Evolutionary conservation across 768 basidiomycete genomes (phyloP).

Genomic region (Strobilomyces confusus): DNA sequence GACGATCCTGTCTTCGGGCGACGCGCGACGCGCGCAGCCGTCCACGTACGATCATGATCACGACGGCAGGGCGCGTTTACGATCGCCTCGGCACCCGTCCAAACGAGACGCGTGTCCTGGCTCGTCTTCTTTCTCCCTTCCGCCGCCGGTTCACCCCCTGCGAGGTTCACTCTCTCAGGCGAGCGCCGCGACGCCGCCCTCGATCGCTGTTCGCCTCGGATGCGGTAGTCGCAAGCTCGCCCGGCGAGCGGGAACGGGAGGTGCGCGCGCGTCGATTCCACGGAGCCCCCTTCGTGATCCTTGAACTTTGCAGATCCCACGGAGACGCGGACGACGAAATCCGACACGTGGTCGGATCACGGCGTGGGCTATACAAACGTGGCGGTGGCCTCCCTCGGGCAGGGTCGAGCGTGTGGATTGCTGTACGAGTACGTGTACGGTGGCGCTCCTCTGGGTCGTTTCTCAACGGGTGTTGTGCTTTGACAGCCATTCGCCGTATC

Average conservation of each 20-base stretch:
- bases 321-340: conserved; percentile 5
- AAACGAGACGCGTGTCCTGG: neutral
- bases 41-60: neutral
- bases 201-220: conserved; percentile 6
- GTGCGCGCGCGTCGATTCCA: neutral
- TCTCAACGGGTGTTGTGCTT: neutral
- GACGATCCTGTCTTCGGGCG: neutral
- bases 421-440: conserved; percentile 7
- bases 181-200: neutral
- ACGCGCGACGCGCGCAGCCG: neutral
- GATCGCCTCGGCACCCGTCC: neutral
- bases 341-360: conserved; percentile 16
- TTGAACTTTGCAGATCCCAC: neutral
- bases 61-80: neutral
- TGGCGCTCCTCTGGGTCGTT: neutral
- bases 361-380: conserved; percentile 12
- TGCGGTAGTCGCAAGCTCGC: conserved; percentile 12
- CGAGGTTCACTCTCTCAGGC: neutral
- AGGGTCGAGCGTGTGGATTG: neutral
- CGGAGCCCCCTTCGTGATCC: no score
- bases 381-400: conserved; percentile 1
- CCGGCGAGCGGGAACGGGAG: neutral
- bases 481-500: conserved; percentile 12
- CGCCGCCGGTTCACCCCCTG: conserved; percentile 1
- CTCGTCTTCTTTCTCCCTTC: neutral